Conservation (phyloP, 305 asterid genomes). For the Fraxinus sp. region DNA sequence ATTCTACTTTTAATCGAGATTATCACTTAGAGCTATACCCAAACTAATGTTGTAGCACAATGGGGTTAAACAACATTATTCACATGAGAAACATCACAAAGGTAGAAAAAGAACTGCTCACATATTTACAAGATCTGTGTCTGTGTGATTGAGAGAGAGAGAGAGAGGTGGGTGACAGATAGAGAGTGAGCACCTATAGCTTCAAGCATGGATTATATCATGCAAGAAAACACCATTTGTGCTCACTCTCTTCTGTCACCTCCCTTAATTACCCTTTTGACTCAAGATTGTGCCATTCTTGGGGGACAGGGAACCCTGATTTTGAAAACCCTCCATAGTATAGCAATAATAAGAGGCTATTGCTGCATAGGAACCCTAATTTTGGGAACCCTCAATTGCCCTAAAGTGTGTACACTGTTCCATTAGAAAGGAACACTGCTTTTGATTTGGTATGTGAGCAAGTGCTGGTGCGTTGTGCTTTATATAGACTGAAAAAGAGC, state of each 20-base stretch:
- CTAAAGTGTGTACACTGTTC: constrained; percentile 29
- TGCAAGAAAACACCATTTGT: constrained; percentile 39
- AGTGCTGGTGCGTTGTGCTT: constrained; percentile 11
- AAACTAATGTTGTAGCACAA: too few relatives aligned
- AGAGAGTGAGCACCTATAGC: constrained; percentile 39
- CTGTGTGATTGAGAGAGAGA: neutral
- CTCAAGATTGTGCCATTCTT: neutral
- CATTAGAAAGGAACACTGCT: constrained; percentile 27
- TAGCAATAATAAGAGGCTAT: neutral
- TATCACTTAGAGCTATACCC: too few relatives aligned
- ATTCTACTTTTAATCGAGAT: too few relatives aligned
- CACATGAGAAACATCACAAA: neutral
- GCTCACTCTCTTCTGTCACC: constrained; percentile 48
- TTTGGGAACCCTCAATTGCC: neutral
- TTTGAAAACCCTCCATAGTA: constrained; percentile 18
- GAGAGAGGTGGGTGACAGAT: constrained; percentile 32
- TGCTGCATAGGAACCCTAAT: neutral
- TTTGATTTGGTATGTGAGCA: constrained; percentile 1
- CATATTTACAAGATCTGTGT: neutral
- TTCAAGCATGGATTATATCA: constrained; percentile 28
- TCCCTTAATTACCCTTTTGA: constrained; percentile 15
- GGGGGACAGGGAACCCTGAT: constrained; percentile 27
- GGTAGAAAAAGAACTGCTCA: neutral
- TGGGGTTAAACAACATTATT: too few relatives aligned
- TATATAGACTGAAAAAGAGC: neutral